Percentiles rank a stretch among this genome's conserved stretches.
Evolutionary conservation across 73 alveolate genomes (phyloP).

Genomic region (Effrenium voratum): DNA sequence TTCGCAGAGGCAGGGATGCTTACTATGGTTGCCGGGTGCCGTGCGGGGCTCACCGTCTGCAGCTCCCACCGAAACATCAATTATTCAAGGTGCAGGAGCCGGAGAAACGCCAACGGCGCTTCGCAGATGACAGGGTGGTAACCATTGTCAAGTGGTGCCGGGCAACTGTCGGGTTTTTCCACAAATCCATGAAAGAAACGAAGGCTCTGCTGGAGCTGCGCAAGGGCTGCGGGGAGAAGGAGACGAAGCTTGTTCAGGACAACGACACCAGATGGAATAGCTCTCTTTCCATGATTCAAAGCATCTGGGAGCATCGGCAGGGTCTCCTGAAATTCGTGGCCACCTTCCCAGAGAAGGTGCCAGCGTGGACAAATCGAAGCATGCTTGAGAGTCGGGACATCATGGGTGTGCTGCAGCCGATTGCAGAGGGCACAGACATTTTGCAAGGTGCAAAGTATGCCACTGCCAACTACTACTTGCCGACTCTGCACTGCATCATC

Average conservation of each 20-base stretch:
- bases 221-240: background rate
- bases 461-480: background rate
- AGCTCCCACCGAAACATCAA: background rate
- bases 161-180: background rate
- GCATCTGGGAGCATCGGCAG: background rate
- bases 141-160: background rate
- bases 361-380: background rate
- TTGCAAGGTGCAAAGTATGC: background rate
- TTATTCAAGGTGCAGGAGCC: background rate
- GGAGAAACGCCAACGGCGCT: background rate
- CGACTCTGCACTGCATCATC: background rate
- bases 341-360: background rate
- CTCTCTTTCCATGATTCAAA: background rate
- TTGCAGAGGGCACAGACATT: background rate
- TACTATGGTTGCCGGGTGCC: background rate
- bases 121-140: background rate
- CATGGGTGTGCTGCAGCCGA: background rate
- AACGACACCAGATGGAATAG: background rate
- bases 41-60: background rate
- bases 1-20: background rate
- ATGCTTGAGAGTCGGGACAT: background rate
- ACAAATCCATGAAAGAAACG: background rate
- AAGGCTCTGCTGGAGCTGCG: background rate
- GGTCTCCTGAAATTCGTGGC: too few species aligned
- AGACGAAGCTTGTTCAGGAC: background rate